phyloP scores from a whole-genome alignment of 768 basidiomycete genomes.

The Zangia roseola region DNA sequence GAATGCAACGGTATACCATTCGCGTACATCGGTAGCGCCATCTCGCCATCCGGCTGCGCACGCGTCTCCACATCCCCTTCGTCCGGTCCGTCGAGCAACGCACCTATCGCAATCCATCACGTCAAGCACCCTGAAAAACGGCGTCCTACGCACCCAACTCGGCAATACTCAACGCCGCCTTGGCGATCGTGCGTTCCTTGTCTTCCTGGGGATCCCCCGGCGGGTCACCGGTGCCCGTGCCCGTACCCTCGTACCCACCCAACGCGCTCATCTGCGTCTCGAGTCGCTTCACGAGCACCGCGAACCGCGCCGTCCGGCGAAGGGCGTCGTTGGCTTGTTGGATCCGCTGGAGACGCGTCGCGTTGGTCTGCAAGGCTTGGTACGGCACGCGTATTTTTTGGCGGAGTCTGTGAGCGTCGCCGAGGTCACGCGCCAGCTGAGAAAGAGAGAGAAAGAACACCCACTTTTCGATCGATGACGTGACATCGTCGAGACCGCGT shows the following conservation, averaged over 20 bases:
- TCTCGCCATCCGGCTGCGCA: slow-evolving; percentile 6
- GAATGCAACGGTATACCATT: slow-evolving; percentile 61
- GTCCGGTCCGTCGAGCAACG: slow-evolving; percentile 48
- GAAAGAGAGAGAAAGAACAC: slow-evolving; percentile 12
- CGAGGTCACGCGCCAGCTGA: not conserved
- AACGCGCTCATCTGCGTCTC: slow-evolving; percentile 85
- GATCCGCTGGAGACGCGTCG: slow-evolving; percentile 70
- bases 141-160: slow-evolving; percentile 73
- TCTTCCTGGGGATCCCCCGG: slow-evolving; percentile 60
- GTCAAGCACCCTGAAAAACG: slow-evolving; percentile 3
- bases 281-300: slow-evolving; percentile 76
- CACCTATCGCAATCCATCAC: slow-evolving; percentile 36
- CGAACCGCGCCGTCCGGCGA: slow-evolving; percentile 81
- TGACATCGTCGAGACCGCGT: slow-evolving; percentile 69
- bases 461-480: slow-evolving; percentile 75
- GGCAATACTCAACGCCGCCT: slow-evolving; percentile 92
- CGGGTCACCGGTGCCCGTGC: not conserved
- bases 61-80: not conserved
- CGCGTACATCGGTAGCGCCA: slow-evolving; percentile 14
- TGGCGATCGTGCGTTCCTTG: slow-evolving; percentile 84
- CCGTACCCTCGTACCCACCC: slow-evolving; percentile 2
- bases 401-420: slow-evolving; percentile 56
- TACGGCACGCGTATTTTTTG: slow-evolving; percentile 86
- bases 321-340: slow-evolving; percentile 85
- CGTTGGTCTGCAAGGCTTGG: slow-evolving; percentile 66